Evolutionary conservation across 176 grass and related monocot genomes (phyloP).

Genomic region (Rhynchospora breviuscula): DNA sequence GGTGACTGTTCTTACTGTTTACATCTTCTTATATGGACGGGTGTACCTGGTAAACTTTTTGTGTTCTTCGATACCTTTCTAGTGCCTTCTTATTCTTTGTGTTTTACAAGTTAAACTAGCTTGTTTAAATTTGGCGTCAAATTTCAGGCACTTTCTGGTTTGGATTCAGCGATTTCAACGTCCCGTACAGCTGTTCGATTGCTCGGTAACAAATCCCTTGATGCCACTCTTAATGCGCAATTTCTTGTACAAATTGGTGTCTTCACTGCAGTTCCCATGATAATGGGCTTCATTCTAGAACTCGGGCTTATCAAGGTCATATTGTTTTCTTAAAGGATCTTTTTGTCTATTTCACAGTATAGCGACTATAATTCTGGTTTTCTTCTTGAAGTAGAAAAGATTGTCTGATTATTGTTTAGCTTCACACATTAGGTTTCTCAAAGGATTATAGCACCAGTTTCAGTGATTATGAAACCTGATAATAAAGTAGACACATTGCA

Average conservation of each 20-base stretch:
- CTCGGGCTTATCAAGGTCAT: conserved; percentile 70
- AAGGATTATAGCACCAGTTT: neutral
- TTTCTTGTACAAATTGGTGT: conserved; percentile 96
- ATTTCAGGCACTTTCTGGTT: conserved; percentile 89
- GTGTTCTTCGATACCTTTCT: neutral
- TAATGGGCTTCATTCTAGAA: conserved; percentile 94
- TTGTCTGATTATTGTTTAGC: neutral
- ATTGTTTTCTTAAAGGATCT: neutral
- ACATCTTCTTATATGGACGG: conserved; percentile 47
- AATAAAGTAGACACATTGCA: neutral
- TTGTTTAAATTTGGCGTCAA: neutral
- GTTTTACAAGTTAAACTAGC: neutral
- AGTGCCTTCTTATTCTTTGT: conserved; percentile 5
- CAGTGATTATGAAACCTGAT: neutral
- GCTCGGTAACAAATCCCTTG: conserved; percentile 72
- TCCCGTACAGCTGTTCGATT: conserved; percentile 38
- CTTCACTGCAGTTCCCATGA: conserved; percentile 96
- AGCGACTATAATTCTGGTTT: neutral
- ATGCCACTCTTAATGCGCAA: conserved; percentile 92
- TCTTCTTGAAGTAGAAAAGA: neutral
- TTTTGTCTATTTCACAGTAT: conserved; percentile 15
- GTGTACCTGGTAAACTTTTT: conserved; percentile 35
- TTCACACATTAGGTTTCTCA: neutral
- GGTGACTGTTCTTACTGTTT: conserved; percentile 47
- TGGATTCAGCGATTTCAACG: conserved; percentile 60